Evolutionary conservation across 2,329 filamentous ascomycete species (phyloP).

Genomic region (Sphaerulina musiva): DNA sequence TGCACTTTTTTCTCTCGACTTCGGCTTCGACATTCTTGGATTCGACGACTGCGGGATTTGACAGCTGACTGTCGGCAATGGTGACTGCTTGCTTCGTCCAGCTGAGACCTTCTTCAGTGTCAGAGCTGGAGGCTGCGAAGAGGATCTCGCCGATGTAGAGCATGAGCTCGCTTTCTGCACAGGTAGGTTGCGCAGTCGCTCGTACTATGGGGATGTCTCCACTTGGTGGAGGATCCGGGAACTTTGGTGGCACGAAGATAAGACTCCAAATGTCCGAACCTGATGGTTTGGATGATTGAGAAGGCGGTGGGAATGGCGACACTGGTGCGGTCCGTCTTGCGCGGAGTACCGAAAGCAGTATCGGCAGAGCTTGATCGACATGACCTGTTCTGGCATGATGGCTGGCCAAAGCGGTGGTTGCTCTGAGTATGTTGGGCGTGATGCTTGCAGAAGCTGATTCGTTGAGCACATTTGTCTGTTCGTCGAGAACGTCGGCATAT

Average conservation of each 20-base stretch:
- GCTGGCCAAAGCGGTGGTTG: conserved; percentile 70
- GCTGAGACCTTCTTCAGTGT: conserved; percentile 58
- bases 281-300: conserved; percentile 25
- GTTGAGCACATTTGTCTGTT: conserved; percentile 51
- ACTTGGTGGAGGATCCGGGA: conserved; percentile 63
- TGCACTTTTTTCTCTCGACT: conserved; percentile 50
- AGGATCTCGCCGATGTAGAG: conserved; percentile 92
- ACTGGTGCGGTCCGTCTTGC: conserved; percentile 59
- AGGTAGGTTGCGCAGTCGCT: conserved; percentile 50
- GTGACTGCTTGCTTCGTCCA: conserved; percentile 90
- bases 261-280: conserved; percentile 9
- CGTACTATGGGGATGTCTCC: conserved; percentile 63
- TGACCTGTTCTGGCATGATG: conserved; percentile 67
- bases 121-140: conserved; percentile 55
- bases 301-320: conserved; percentile 31
- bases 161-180: conserved; percentile 79
- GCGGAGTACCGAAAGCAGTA: conserved; percentile 77
- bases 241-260: conserved; percentile 41
- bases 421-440: conserved; percentile 62
- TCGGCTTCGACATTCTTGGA: conserved; percentile 2
- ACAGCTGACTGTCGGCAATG: conserved; percentile 55
- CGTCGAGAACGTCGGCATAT: conserved; percentile 49
- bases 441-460: conserved; percentile 46
- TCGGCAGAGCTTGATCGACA: conserved; percentile 64
- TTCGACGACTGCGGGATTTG: conserved; percentile 24